A percentile compares a stretch with the other conserved stretches of the same genome.
These are phyloP conservation scores for Saccharomycopsis synnaedendra DNA, from an alignment of 805 yeast species.

Conservation along the genomic window DNA sequence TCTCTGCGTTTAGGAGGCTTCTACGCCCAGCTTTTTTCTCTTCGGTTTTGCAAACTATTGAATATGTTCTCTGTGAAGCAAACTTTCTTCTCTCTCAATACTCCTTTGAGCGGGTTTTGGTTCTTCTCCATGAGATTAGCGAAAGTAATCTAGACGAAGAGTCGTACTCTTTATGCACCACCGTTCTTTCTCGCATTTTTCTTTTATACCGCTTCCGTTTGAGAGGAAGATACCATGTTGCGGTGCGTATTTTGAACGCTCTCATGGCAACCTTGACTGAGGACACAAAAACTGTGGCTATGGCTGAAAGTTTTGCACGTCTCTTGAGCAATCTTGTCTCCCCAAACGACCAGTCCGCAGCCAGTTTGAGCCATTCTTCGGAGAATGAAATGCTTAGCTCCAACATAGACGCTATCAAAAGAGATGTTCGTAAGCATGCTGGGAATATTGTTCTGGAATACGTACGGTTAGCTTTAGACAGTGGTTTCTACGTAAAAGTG, in stretches of 20 bases:
- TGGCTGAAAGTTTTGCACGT: slow-evolving; percentile 41
- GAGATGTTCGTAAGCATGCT: slow-evolving; percentile 50
- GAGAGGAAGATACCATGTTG: slow-evolving; percentile 60
- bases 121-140: not conserved
- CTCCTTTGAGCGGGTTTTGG: slow-evolving; percentile 11
- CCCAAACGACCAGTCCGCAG: slow-evolving; percentile 35
- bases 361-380: slow-evolving; percentile 19
- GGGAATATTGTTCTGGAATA: slow-evolving; percentile 51
- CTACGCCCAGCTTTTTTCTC: no score
- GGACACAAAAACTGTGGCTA: not conserved
- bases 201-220: slow-evolving; percentile 61
- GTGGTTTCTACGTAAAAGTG: slow-evolving; percentile 34
- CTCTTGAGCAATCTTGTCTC: slow-evolving; percentile 62
- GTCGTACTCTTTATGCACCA: slow-evolving; percentile 24
- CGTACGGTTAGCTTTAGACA: slow-evolving; percentile 38
- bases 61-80: slow-evolving; percentile 2
- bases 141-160: not conserved
- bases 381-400: slow-evolving; percentile 35
- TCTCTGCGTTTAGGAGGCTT: not conserved
- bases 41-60: not conserved
- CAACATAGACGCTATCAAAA: slow-evolving; percentile 41
- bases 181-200: slow-evolving; percentile 47
- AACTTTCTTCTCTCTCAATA: slow-evolving; percentile 9
- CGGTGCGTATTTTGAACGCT: slow-evolving; percentile 37
- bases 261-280: slow-evolving; percentile 25